Base-by-base conservation (phyloP, 768 basidiomycete species). In the Chalciporus pseudorubinellus region DNA sequence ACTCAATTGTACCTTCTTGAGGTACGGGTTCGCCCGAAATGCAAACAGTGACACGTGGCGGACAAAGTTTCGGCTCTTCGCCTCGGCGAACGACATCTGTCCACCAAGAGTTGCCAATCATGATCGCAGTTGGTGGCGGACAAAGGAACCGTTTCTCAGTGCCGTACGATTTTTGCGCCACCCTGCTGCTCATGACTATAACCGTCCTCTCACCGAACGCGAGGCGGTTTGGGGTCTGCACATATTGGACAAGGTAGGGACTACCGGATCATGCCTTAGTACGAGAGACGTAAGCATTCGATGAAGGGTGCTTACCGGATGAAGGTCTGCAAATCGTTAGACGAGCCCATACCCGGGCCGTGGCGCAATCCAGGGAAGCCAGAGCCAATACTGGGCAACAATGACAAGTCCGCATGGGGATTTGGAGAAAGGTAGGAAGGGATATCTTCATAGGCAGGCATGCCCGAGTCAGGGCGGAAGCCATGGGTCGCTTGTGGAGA, bases 81-180 rank as follows among this genome's bases (percentile, higher is more conserved):
- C 84, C 84, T 36, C 87, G 76, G 45, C 88, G 83, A 21, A 82
- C 70, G 48, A 86, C 80, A 61, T 92, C 89, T 44, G 85, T 83
- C 92, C 92, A 95, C 94, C 94, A 98, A 13, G 88, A 87, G 65
- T 89, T 91, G 44, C 94, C 94, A 61, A 94, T 89, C 81, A 98
- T 82, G 64, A 92, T 87, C 42, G 93, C 94, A 28, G 92, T 94
- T 9, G 94, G 94, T 48, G 90, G 95, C 8, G 91, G 93, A 66
- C 92, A 95, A 31, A 95, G 79, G 79, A 95, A 95, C 39, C 95
- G 81, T 70, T 97, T 97, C 70, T 98, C 95, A 16, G 88, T 93
- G 33, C 94, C 95, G 66, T 98, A 98, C 9, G 91, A 93, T 66
- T 98, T 95, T 76, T 98, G 95, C 3, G 92, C 95, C 26, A 98